Percentiles rank a stretch among this genome's conserved stretches.
These are phyloP conservation scores for Plasmodium blacklocki DNA, from an alignment of 169 alveolate species.

Conservation along the genomic window DNA sequence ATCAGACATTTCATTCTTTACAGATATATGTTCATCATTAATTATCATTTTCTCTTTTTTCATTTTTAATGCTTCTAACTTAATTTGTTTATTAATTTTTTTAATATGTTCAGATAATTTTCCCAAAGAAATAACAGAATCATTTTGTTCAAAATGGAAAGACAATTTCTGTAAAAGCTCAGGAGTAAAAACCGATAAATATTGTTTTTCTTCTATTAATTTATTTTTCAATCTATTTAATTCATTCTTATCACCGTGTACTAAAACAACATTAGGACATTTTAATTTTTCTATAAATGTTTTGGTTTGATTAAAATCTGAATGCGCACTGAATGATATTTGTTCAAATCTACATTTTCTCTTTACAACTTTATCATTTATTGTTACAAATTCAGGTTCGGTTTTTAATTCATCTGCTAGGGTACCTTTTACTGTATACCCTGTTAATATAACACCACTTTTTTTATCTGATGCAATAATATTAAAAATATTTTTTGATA, in stretches of 20 bases:
- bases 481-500: slow-evolving; percentile 95
- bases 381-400: slow-evolving; percentile 91
- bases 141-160: slow-evolving; percentile 71
- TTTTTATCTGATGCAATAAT: slow-evolving; percentile 95
- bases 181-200: slow-evolving; percentile 81
- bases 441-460: slow-evolving; percentile 97
- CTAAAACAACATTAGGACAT: slow-evolving; percentile 96
- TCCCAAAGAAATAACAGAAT: slow-evolving; percentile 33
- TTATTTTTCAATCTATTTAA: slow-evolving; percentile 87
- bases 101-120: slow-evolving; percentile 31
- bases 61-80: background rate
- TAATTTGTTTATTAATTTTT: slow-evolving; percentile 8
- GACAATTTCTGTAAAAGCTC: slow-evolving; percentile 79
- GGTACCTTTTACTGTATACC: slow-evolving; percentile 98
- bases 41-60: background rate
- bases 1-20: background rate
- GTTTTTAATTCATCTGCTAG: slow-evolving; percentile 96
- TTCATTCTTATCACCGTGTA: slow-evolving; percentile 97
- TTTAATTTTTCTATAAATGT: slow-evolving; percentile 92
- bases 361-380: slow-evolving; percentile 87
- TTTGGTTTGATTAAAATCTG: slow-evolving; percentile 96
- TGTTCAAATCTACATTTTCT: slow-evolving; percentile 94
- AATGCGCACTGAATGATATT: slow-evolving; percentile 96
- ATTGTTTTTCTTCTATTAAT: slow-evolving; percentile 79
- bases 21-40: background rate